phyloP scores from a whole-genome alignment of 306 rosid genomes.

The Trifolium repens region DNA sequence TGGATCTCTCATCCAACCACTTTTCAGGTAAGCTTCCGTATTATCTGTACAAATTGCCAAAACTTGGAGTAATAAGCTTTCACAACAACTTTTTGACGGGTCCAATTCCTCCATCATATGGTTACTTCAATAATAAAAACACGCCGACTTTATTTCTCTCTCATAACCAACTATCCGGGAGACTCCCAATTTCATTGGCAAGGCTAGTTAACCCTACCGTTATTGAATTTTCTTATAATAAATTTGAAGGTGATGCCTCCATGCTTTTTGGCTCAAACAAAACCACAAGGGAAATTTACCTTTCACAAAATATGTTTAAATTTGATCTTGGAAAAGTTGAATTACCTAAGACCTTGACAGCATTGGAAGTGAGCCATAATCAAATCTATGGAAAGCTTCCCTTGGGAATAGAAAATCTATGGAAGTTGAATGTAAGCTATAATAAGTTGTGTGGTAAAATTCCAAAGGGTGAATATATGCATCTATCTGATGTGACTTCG shows the following conservation, averaged over 20 bases:
- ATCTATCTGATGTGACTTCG: not conserved
- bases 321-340: slow-evolving; percentile 48
- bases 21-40: not conserved
- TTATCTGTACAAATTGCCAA: not conserved
- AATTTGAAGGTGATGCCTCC: slow-evolving; percentile 59
- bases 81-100: slow-evolving; percentile 35
- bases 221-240: slow-evolving; percentile 55
- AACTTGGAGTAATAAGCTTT: not conserved
- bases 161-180: slow-evolving; percentile 56
- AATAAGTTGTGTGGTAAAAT: slow-evolving; percentile 63
- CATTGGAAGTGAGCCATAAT: slow-evolving; percentile 55
- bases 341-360: slow-evolving; percentile 36
- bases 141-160: slow-evolving; percentile 43
- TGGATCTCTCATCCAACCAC: slow-evolving; percentile 4
- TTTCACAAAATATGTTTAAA: slow-evolving; percentile 50
- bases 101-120: slow-evolving; percentile 51
- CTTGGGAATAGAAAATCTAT: slow-evolving; percentile 19
- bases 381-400: slow-evolving; percentile 54
- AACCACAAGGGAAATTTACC: slow-evolving; percentile 24
- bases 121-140: slow-evolving; percentile 30
- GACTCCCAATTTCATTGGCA: slow-evolving; percentile 50
- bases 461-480: slow-evolving; percentile 53
- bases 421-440: slow-evolving; percentile 57
- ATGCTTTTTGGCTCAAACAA: slow-evolving; percentile 51
- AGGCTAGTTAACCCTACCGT: not conserved